A percentile compares a stretch with the other conserved stretches of the same genome.
Conservation (phyloP, 257 asterid species). For the Knoxia roxburghii region DNA sequence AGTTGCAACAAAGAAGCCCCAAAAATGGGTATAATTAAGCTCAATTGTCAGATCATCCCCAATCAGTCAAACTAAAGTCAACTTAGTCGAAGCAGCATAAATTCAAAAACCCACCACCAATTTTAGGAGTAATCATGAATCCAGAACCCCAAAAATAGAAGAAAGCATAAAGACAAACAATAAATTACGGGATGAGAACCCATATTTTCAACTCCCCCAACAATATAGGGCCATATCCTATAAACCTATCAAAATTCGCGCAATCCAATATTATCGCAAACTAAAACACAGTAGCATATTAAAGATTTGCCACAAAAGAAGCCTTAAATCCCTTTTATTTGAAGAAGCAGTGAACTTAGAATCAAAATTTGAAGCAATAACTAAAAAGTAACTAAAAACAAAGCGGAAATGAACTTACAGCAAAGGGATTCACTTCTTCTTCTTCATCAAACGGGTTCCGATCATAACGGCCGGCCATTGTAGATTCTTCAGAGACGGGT, state of each 20-base stretch:
- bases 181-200: background rate
- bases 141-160: background rate
- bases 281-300: background rate
- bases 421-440: constrained; percentile 35
- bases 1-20: no score
- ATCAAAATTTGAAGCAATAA: constrained; percentile 6
- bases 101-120: constrained; percentile 1
- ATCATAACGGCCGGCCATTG: constrained; percentile 54
- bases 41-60: background rate
- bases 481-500: background rate
- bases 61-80: constrained; percentile 13
- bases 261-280: background rate
- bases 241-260: background rate
- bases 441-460: constrained; percentile 42
- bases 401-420: constrained; percentile 14
- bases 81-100: constrained; percentile 1
- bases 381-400: background rate
- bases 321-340: background rate
- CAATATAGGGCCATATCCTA: background rate
- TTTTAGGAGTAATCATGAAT: background rate
- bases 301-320: background rate
- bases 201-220: background rate
- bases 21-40: background rate
- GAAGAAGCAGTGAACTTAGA: background rate
- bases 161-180: background rate